These are phyloP conservation scores for Fusarium kyushuense DNA, from an alignment of 2,329 filamentous ascomycete genomes.

Conservation along the genomic window DNA sequence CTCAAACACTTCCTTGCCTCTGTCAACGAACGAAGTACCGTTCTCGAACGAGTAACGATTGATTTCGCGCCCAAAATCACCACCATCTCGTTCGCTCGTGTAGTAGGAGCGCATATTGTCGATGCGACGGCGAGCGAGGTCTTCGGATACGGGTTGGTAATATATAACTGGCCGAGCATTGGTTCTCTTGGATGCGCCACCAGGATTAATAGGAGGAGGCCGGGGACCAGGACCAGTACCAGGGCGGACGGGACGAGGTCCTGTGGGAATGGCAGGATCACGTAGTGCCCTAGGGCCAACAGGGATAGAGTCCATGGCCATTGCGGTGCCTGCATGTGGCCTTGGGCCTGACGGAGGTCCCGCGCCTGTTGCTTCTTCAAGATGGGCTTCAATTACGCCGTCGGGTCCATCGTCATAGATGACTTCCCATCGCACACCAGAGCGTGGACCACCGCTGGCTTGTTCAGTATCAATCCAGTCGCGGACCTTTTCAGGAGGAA, in stretches of 20 bases:
- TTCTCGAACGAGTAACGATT: slow-evolving; percentile 81
- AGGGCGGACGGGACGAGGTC: slow-evolving; percentile 55
- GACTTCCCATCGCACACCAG: slow-evolving; percentile 75
- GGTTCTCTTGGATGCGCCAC: slow-evolving; percentile 53
- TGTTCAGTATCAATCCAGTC: slow-evolving; percentile 81
- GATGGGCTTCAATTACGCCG: slow-evolving; percentile 65
- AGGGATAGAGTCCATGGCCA: slow-evolving; percentile 53
- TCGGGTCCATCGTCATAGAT: slow-evolving; percentile 71
- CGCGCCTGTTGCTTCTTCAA: slow-evolving; percentile 54
- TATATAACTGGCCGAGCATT: slow-evolving; percentile 57
- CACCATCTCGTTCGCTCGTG: slow-evolving; percentile 55
- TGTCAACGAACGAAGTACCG: slow-evolving; percentile 74
- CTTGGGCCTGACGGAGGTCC: slow-evolving; percentile 32
- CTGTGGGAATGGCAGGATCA: slow-evolving; percentile 47
- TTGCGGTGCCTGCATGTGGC: slow-evolving; percentile 34
- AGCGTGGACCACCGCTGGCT: slow-evolving; percentile 53
- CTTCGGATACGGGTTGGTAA: slow-evolving; percentile 70
- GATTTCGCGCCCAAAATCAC: slow-evolving; percentile 62
- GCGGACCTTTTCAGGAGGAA: slow-evolving; percentile 78
- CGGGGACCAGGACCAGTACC: slow-evolving; percentile 49
- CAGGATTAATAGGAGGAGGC: slow-evolving; percentile 36
- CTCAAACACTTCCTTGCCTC: slow-evolving; percentile 76
- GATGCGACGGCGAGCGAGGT: slow-evolving; percentile 73
- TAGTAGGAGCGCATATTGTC: slow-evolving; percentile 66
- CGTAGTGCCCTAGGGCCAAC: slow-evolving; percentile 53